Conservation (phyloP, 2,329 filamentous ascomycete genomes). For the Verticillium klebahnii region DNA sequence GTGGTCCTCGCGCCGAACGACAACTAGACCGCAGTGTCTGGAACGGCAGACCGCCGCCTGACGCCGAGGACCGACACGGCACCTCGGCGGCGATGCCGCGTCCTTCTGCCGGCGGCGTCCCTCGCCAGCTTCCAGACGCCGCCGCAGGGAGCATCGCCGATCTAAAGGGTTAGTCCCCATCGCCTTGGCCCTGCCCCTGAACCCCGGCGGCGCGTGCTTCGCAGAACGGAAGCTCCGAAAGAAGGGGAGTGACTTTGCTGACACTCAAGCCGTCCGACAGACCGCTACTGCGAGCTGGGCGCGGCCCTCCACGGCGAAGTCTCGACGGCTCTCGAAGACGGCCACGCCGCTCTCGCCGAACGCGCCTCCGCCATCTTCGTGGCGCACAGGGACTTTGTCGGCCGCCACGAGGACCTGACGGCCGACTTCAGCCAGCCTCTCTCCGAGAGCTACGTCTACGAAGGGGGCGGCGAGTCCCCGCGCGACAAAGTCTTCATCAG, state of each 20-base stretch:
- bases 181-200: neutral
- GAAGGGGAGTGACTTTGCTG: neutral
- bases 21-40: neutral
- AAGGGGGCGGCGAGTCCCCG: neutral
- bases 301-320: neutral
- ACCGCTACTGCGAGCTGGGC: neutral
- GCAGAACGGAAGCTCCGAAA: neutral
- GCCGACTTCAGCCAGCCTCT: neutral
- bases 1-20: neutral
- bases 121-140: neutral
- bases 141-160: neutral
- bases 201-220: neutral
- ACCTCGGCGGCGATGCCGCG: neutral
- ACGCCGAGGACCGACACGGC: neutral
- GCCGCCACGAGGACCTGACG: neutral
- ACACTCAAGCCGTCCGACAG: neutral
- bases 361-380: neutral
- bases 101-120: neutral
- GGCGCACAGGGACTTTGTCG: neutral
- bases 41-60: neutral
- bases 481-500: neutral
- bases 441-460: neutral
- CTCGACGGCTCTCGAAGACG: neutral
- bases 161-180: neutral
- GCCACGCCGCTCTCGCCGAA: neutral